phyloP scores from a whole-genome alignment of 768 basidiomycete genomes.

The Macrolepiota albuminosa region DNA sequence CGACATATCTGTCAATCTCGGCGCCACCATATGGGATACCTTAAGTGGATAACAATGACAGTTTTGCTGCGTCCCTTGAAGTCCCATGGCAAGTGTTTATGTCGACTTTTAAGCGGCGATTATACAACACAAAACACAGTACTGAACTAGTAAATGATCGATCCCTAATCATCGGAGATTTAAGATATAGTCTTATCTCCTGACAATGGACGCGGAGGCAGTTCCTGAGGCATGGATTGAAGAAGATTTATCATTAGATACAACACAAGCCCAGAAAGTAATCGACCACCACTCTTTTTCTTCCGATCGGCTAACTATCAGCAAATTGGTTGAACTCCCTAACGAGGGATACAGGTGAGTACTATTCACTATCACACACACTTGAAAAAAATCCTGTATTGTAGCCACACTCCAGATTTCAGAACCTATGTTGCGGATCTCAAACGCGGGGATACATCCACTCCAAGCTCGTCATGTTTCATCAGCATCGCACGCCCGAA shows the following conservation, averaged over 20 bases:
- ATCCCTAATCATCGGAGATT: neutral
- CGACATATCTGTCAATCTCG: neutral
- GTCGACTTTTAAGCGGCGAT: no score
- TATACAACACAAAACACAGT: no score
- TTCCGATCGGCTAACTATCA: constrained; percentile 7
- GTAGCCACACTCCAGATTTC: constrained; percentile 14
- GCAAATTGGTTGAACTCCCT: constrained; percentile 9
- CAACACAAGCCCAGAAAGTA: constrained; percentile 13
- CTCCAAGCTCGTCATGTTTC: constrained; percentile 20
- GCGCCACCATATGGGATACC: neutral
- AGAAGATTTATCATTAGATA: constrained; percentile 7
- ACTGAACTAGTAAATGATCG: neutral
- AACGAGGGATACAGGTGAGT: constrained; percentile 17
- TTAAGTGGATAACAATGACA: no score
- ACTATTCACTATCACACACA: neutral
- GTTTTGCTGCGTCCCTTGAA: no score
- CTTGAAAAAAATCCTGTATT: neutral
- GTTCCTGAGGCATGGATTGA: neutral
- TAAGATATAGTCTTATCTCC: neutral
- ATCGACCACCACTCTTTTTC: constrained; percentile 9
- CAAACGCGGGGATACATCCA: constrained; percentile 4
- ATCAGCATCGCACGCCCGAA: constrained; percentile 23
- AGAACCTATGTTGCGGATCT: constrained; percentile 16
- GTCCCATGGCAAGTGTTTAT: no score
- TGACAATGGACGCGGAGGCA: neutral